phyloP scores from a whole-genome alignment of 2,329 filamentous ascomycete genomes.

The Nothophoma quercina region DNA sequence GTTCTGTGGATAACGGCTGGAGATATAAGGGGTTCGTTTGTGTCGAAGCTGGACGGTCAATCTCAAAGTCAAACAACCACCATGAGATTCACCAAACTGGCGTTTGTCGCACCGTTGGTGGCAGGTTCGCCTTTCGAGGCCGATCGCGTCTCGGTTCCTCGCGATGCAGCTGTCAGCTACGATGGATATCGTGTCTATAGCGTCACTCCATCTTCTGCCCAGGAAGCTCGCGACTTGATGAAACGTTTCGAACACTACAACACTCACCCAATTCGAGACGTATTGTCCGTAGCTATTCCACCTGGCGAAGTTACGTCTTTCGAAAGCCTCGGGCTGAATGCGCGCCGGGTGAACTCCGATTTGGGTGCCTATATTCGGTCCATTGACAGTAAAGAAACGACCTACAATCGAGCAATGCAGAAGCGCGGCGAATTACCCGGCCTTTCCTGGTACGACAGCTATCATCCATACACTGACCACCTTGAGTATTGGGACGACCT shows the following conservation, averaged over 20 bases:
- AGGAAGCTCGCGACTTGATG: slow-evolving; percentile 25
- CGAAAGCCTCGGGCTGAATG: slow-evolving; percentile 46
- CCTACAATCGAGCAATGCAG: slow-evolving; percentile 24
- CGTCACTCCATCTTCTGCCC: slow-evolving; percentile 21
- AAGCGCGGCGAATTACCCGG: slow-evolving; percentile 43
- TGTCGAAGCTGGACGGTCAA: too few species aligned
- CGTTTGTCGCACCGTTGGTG: slow-evolving; percentile 21
- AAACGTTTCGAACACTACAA: slow-evolving; percentile 27
- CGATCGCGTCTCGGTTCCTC: not conserved
- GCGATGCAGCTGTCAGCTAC: slow-evolving; percentile 17
- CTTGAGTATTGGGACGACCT: slow-evolving; percentile 41
- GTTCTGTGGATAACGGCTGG: not conserved
- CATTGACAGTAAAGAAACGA: slow-evolving; percentile 18
- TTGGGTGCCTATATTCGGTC: slow-evolving; percentile 53
- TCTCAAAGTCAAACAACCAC: not conserved
- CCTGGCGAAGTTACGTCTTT: slow-evolving; percentile 51
- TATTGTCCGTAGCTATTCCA: slow-evolving; percentile 48
- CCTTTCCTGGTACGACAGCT: slow-evolving; percentile 52
- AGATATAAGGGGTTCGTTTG: slow-evolving; percentile 5
- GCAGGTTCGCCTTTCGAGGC: slow-evolving; percentile 20
- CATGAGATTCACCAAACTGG: slow-evolving; percentile 22
- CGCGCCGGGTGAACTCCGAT: slow-evolving; percentile 54
- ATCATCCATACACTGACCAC: slow-evolving; percentile 43
- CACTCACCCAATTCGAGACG: slow-evolving; percentile 30
- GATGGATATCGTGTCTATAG: slow-evolving; percentile 33